Conservation (phyloP, 2,329 filamentous ascomycete genomes). For the Monosporascus sp. region DNA sequence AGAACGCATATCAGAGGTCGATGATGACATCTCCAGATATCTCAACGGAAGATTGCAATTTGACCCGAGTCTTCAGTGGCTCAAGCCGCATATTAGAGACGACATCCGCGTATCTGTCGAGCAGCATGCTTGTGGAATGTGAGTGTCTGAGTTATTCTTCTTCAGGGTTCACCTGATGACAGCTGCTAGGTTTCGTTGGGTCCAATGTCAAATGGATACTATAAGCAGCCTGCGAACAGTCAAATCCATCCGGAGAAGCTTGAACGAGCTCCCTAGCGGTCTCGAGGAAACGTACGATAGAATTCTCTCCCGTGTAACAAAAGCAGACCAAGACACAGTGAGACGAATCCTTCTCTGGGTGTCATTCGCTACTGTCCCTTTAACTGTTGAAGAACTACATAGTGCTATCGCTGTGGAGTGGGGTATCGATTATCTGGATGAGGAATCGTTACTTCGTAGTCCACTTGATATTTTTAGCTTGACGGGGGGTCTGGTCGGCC, state of each 20-base stretch:
- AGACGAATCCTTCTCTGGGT: slow-evolving; percentile 7
- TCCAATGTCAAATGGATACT: slow-evolving; percentile 6
- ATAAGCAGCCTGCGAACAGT: slow-evolving; percentile 3
- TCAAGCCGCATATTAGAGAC: background rate
- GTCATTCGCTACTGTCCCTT: slow-evolving; percentile 2
- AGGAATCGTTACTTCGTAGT: slow-evolving; percentile 3
- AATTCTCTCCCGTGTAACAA: background rate
- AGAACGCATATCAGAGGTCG: slow-evolving; percentile 1
- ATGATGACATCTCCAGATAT: slow-evolving; percentile 3
- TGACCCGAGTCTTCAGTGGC: slow-evolving; percentile 5
- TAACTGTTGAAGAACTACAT: slow-evolving; percentile 6
- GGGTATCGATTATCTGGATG: slow-evolving; percentile 1
- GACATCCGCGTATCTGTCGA: slow-evolving; percentile 1
- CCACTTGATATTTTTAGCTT: slow-evolving; percentile 5
- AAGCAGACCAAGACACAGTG: background rate
- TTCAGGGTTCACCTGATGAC: background rate
- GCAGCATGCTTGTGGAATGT: slow-evolving; percentile 1
- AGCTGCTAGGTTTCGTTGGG: slow-evolving; percentile 7
- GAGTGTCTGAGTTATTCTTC: background rate
- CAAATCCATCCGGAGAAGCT: slow-evolving; percentile 1
- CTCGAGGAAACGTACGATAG: slow-evolving; percentile 6
- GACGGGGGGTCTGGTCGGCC: slow-evolving; percentile 3
- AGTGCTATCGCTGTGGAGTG: slow-evolving; percentile 5
- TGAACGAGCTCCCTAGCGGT: slow-evolving; percentile 1
- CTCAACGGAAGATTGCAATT: slow-evolving; percentile 1